Percentiles rank a stretch among this genome's conserved stretches.
phyloP scores from a whole-genome alignment of 768 basidiomycete genomes.

The Trametes cubensis region DNA sequence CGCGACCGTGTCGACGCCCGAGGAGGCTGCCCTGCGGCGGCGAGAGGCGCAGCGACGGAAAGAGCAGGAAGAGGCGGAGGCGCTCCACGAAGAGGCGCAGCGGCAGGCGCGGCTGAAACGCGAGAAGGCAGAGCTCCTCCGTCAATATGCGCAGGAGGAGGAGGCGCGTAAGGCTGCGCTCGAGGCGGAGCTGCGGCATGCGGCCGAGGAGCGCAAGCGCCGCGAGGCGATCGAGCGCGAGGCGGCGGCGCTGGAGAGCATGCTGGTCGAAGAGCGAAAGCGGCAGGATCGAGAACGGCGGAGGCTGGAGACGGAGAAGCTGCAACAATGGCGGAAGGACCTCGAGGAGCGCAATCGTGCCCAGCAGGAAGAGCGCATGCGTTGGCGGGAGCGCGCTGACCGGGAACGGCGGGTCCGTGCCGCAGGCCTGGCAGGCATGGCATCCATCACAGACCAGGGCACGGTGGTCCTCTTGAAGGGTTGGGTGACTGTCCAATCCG shows the following conservation, averaged over 20 bases:
- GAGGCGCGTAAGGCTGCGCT: constrained; percentile 29
- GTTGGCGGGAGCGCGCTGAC: constrained; percentile 26
- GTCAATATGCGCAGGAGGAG: constrained; percentile 30
- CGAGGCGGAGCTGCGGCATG: constrained; percentile 33
- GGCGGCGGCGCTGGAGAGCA: constrained; percentile 28
- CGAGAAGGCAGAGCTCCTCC: constrained; percentile 29
- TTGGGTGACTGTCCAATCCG: constrained; percentile 37
- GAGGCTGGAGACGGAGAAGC: constrained; percentile 30
- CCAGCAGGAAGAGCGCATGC: constrained; percentile 25
- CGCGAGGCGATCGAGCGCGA: constrained; percentile 29
- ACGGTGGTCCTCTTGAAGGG: constrained; percentile 28
- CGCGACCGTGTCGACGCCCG: constrained; percentile 26
- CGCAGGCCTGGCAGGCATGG: constrained; percentile 23
- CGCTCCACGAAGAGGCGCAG: constrained; percentile 30
- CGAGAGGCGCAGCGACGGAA: constrained; percentile 24
- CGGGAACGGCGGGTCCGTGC: constrained; percentile 25
- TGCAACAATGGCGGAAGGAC: constrained; percentile 31
- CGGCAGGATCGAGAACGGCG: constrained; percentile 31
- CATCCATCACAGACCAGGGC: constrained; percentile 13
- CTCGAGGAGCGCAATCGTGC: constrained; percentile 15
- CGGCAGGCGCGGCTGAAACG: constrained; percentile 30
- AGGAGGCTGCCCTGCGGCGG: constrained; percentile 22
- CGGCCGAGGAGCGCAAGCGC: constrained; percentile 29
- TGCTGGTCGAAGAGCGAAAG: constrained; percentile 26
- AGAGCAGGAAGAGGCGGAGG: constrained; percentile 25